Conservation (phyloP, 78 protist genomes). For the Dictyostelium purpureum region DNA sequence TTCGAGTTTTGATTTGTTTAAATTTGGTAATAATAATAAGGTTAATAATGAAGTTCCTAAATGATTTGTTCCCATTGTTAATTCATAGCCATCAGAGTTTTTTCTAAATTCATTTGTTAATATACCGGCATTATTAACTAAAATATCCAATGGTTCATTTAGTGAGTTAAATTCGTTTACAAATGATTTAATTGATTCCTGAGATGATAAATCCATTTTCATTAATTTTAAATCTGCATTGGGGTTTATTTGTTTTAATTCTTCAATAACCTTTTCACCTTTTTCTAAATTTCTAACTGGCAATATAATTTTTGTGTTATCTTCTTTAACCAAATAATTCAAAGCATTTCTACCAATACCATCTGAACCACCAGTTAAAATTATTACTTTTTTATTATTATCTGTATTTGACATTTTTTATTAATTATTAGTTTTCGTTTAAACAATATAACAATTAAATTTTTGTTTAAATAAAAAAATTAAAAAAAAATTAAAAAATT, state of each 20-base stretch:
- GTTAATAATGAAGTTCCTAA: conserved; percentile 52
- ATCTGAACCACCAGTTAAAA: conserved; percentile 23
- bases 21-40: conserved; percentile 19
- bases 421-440: too few species aligned
- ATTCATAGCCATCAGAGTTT: conserved; percentile 19
- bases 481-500: too few species aligned
- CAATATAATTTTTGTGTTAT: neutral
- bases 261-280: conserved; percentile 16
- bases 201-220: conserved; percentile 52
- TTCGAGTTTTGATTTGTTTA: neutral
- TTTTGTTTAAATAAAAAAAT: too few species aligned
- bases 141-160: conserved; percentile 7
- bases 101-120: neutral
- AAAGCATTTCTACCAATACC: conserved; percentile 43
- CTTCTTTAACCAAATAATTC: conserved; percentile 5
- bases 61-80: conserved; percentile 35
- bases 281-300: conserved; percentile 10
- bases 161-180: conserved; percentile 6
- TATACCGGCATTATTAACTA: conserved; percentile 52
- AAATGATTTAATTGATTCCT: conserved; percentile 41
- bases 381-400: neutral
- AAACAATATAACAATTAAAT: too few species aligned
- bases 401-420: neutral
- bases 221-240: neutral
- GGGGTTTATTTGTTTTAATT: neutral